Evolutionary conservation across 2,329 filamentous ascomycete genomes (phyloP), one percentile per base, ranked within the genome.

Genomic region (Fusarium scirpi): DNA sequence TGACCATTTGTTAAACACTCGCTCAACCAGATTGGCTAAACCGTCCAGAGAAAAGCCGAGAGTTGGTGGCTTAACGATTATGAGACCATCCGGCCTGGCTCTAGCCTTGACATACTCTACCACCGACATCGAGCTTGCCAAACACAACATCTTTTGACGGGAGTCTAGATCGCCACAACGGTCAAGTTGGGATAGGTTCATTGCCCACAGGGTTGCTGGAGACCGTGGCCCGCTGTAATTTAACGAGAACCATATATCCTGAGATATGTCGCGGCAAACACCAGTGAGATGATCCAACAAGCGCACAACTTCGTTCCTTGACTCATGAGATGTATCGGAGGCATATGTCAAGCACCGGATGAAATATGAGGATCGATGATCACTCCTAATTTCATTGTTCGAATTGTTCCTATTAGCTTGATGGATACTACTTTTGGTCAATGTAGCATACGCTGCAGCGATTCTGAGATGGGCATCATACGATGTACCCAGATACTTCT

Each of bases 281-380:
- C 5, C 6, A 3, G n/a, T 20, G 18, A 65, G 25, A 34, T 65
- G 43, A n/a, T 66, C 54, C n/a, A 65, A 1, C 7, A 66, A 41
- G 0, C 13, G 41, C 1, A 66, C 22, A 32, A 54, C 15, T 12
- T 54, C 34, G 1, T 1, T 10, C 1, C 12, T 8, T 11, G 54
- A 49, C 5, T 8, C 15, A 0, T 7, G 2, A 16, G n/a, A 12
- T 5, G 12, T 29, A 6, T 15, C 0, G 0, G 45, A 38, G 0
- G 47, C 47, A 29, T 65, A 4, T 1, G 1, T 0, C 10, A 65
- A 15, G 6, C 9, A 20, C 24, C 3, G 6, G 24, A 6, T 5
- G 4, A 0, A 1, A 0, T 7, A 11, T 11, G 25, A 27, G 25
- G 9, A 10, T 27, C 9, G 10, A 25, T 6, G 6, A 24, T 5